Percentiles rank a stretch among this genome's conserved stretches.
These are phyloP conservation scores for Xerocomus amazonicus DNA, from an alignment of 1,284 basidiomycete species.

Conservation along the genomic window DNA sequence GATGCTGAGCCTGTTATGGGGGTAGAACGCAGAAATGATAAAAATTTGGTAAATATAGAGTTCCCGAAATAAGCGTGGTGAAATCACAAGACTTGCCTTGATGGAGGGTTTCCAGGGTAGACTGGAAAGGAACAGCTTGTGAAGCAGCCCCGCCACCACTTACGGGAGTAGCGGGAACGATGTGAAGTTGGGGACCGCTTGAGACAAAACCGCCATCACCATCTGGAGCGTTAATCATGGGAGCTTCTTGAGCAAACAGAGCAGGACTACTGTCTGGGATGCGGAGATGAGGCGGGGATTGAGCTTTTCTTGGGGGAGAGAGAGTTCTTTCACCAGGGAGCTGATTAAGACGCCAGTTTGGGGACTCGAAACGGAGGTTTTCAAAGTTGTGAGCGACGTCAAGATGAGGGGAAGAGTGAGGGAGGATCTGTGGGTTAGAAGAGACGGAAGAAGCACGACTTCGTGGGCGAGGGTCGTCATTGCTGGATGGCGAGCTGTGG, in stretches of 20 bases:
- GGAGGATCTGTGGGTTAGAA: slow-evolving; percentile 40
- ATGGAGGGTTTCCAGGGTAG: slow-evolving; percentile 42
- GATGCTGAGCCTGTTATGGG: slow-evolving; percentile 28
- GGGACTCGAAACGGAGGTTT: slow-evolving; percentile 59
- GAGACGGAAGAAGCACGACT: slow-evolving; percentile 66
- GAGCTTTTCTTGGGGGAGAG: slow-evolving; percentile 51
- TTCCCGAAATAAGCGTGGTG: slow-evolving; percentile 33
- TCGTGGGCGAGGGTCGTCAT: slow-evolving; percentile 42
- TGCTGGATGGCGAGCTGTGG: slow-evolving; percentile 63
- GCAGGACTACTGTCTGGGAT: slow-evolving; percentile 51
- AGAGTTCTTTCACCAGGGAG: slow-evolving; percentile 44
- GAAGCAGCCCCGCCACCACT: slow-evolving; percentile 52
- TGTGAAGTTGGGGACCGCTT: slow-evolving; percentile 60
- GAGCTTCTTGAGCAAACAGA: slow-evolving; percentile 36
- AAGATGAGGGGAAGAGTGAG: slow-evolving; percentile 49
- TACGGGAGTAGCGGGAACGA: slow-evolving; percentile 79
- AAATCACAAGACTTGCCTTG: slow-evolving; percentile 45
- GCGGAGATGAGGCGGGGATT: slow-evolving; percentile 64
- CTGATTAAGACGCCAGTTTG: slow-evolving; percentile 49
- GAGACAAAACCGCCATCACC: slow-evolving; percentile 50
- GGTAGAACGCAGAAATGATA: slow-evolving; percentile 22
- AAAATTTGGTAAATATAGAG: slow-evolving; percentile 28
- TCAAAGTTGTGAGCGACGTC: slow-evolving; percentile 57
- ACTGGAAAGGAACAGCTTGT: slow-evolving; percentile 48
- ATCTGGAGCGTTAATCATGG: slow-evolving; percentile 65